These are phyloP conservation scores for Pseudocercospora musae DNA, from an alignment of 2,329 filamentous ascomycete species.

Conservation along the genomic window DNA sequence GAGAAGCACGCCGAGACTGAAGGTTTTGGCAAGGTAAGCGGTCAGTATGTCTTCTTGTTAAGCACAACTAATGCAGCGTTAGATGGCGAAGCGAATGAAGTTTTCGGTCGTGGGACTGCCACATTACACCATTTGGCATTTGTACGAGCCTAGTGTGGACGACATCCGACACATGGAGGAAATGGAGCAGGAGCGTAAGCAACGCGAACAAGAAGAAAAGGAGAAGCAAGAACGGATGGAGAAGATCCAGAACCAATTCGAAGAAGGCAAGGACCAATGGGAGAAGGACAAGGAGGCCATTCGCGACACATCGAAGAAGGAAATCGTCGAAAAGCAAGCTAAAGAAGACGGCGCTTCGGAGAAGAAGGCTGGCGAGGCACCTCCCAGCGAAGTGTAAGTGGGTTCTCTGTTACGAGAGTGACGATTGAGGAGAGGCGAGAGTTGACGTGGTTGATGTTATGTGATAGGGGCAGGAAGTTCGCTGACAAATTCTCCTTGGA, in stretches of 20 bases:
- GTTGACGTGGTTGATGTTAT: slow-evolving; percentile 11
- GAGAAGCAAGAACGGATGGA: slow-evolving; percentile 69
- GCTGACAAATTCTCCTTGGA: slow-evolving; percentile 26
- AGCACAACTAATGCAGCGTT: slow-evolving; percentile 34
- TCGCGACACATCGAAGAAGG: slow-evolving; percentile 62
- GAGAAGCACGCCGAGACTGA: slow-evolving; percentile 98
- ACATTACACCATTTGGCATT: slow-evolving; percentile 98
- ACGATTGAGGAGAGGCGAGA: slow-evolving; percentile 5
- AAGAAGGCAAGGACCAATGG: slow-evolving; percentile 76
- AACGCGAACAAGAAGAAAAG: slow-evolving; percentile 75
- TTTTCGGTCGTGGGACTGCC: slow-evolving; percentile 93
- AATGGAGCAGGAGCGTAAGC: slow-evolving; percentile 84
- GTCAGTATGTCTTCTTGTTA: slow-evolving; percentile 18
- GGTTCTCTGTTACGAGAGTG: not conserved
- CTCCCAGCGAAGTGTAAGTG: slow-evolving; percentile 25
- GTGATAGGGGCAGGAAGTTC: slow-evolving; percentile 25
- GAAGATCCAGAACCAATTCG: slow-evolving; percentile 77
- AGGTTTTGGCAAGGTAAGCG: slow-evolving; percentile 86
- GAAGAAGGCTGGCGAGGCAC: slow-evolving; percentile 8
- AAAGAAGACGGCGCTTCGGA: slow-evolving; percentile 16
- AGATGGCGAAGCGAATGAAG: slow-evolving; percentile 97
- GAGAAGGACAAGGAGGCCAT: slow-evolving; percentile 84
- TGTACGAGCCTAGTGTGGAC: slow-evolving; percentile 98
- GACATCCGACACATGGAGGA: slow-evolving; percentile 98
- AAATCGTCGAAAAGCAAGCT: slow-evolving; percentile 38